Percentiles rank a stretch among this genome's conserved stretches.
Conservation (phyloP, 805 yeast genomes). For the Pichia sporocuriosa region DNA sequence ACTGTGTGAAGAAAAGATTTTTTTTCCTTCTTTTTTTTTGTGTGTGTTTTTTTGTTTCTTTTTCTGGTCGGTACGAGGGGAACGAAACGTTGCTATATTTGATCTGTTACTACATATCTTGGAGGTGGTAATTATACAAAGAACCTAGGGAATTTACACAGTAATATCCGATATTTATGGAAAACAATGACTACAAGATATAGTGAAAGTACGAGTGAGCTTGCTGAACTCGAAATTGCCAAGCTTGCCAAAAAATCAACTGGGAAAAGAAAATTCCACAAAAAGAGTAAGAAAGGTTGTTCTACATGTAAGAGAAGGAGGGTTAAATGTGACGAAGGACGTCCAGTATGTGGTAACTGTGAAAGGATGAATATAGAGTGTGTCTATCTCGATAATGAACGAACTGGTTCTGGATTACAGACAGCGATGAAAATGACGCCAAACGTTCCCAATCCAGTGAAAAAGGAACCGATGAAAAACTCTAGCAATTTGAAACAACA, state of each 20-base stretch:
- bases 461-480: slow-evolving; percentile 5
- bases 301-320: slow-evolving; percentile 82
- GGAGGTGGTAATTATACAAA: neutral
- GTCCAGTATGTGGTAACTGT: slow-evolving; percentile 78
- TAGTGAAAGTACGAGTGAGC: too few species aligned
- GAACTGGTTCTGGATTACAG: neutral
- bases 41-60: too few species aligned
- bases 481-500: too few species aligned
- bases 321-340: slow-evolving; percentile 87
- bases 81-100: slow-evolving; percentile 2
- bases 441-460: neutral
- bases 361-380: slow-evolving; percentile 72
- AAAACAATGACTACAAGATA: too few species aligned
- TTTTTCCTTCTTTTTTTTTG: too few species aligned
- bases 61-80: slow-evolving; percentile 14
- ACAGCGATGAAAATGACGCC: neutral
- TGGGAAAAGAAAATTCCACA: slow-evolving; percentile 82
- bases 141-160: neutral
- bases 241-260: slow-evolving; percentile 36
- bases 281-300: slow-evolving; percentile 85
- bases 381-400: slow-evolving; percentile 36
- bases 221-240: slow-evolving; percentile 8
- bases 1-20: neutral
- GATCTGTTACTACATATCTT: neutral
- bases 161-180: too few species aligned